Conservation (phyloP, 106 monocot genomes). For the Platanthera guangdongensis region DNA sequence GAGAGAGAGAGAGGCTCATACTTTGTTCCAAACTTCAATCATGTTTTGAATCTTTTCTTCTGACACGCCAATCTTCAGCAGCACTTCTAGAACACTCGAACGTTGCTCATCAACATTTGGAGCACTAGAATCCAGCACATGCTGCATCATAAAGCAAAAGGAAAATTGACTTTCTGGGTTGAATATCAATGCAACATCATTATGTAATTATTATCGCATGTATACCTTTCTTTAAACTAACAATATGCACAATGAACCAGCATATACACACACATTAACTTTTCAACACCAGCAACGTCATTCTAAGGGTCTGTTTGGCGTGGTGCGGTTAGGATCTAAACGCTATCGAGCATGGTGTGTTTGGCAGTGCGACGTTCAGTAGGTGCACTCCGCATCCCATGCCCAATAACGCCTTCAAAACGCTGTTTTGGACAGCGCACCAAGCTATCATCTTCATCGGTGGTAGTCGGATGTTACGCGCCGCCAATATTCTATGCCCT, state of each 20-base stretch:
- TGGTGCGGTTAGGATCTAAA: too few species aligned
- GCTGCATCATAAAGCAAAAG: conserved; percentile 34
- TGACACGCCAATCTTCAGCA: conserved; percentile 82
- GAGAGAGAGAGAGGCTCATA: conserved; percentile 7
- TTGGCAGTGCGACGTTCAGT: too few species aligned
- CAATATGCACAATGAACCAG: neutral
- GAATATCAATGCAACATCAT: neutral
- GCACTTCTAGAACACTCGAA: conserved; percentile 68
- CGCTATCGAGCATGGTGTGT: too few species aligned
- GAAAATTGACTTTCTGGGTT: neutral
- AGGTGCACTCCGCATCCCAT: too few species aligned
- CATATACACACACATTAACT: neutral
- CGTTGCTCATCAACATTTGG: conserved; percentile 70
- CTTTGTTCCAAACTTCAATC: conserved; percentile 99
- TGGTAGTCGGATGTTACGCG: too few species aligned
- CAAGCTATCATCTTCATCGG: too few species aligned
- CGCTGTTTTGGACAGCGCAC: too few species aligned
- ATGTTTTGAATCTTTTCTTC: conserved; percentile 79
- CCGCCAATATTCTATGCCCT: too few species aligned
- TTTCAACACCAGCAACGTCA: neutral
- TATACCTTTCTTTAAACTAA: neutral
- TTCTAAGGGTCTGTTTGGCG: too few species aligned
- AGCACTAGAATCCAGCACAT: conserved; percentile 88
- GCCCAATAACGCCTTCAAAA: too few species aligned
- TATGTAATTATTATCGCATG: neutral